Evolutionary conservation across 83 land plant genomes (phyloP).

Genomic region (Diphasiastrum complanatum): DNA sequence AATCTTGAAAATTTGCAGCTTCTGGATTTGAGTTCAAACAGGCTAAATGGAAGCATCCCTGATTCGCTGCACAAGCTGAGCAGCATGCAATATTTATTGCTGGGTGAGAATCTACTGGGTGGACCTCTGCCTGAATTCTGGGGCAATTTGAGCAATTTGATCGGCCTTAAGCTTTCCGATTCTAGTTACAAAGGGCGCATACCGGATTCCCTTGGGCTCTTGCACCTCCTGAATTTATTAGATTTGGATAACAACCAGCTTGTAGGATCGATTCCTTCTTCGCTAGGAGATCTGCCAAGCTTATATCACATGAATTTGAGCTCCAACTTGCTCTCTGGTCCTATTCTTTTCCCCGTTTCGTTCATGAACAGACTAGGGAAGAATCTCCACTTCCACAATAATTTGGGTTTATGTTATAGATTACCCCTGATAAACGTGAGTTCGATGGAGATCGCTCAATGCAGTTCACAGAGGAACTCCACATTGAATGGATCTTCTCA

Average conservation of each 20-base stretch:
- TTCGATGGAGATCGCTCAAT: too few relatives aligned
- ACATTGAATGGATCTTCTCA: too few relatives aligned
- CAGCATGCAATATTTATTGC: conserved; percentile 34
- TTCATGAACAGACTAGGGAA: conserved; percentile 27
- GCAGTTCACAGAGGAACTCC: too few relatives aligned
- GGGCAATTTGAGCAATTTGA: conserved; percentile 29
- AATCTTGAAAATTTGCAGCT: conserved; percentile 29
- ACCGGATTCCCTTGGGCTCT: conserved; percentile 45
- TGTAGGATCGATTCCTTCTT: conserved; percentile 37
- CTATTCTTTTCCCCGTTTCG: conserved; percentile 31
- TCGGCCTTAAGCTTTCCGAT: conserved; percentile 39
- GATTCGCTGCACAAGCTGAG: conserved; percentile 25
- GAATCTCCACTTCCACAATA: conserved; percentile 39
- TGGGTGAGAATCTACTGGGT: conserved; percentile 49
- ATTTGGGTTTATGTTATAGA: conserved; percentile 40
- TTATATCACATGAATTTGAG: conserved; percentile 40
- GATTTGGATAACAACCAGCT: conserved; percentile 45
- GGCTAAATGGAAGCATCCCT: conserved; percentile 43
- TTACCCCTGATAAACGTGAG: too few relatives aligned
- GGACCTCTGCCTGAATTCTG: conserved; percentile 57
- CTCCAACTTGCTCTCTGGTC: conserved; percentile 45
- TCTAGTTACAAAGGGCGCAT: conserved; percentile 39
- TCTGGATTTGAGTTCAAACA: conserved; percentile 51
- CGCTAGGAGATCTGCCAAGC: conserved; percentile 26
- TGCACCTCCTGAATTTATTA: conserved; percentile 34